Base-by-base conservation (phyloP, 1,139 yeast species). In the Debaryomyces psychrophilus region DNA sequence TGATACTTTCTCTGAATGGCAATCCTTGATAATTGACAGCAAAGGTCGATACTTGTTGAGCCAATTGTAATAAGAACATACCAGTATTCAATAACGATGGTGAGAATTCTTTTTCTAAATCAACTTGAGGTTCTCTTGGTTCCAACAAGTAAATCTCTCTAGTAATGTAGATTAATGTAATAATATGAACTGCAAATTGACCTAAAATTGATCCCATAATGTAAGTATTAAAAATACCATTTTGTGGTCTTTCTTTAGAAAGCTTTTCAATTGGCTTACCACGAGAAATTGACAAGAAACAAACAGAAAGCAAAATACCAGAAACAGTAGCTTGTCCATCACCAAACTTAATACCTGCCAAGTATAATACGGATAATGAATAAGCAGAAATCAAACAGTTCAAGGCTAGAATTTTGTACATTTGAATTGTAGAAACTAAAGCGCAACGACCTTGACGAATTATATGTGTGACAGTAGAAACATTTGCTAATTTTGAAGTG, bases 361-460 rank as follows among this genome's bases (percentile, higher is more conserved):
- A 78, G 66, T 89, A 95, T 61, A 93, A 82, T 31, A 93, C 97
- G 41, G 97, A 88, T 59, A 93, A 78, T 3, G 98, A 90, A 67
- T 93, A 93, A 26, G 99, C 99, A 54, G 96, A 87, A 71, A 93
- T 90, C 74, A 93, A 80, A 80, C 99, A 95, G 68, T 93, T 93
- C 72, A 93, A 79, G 0, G 99, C 99, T 64, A 93, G 77, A 60
- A 93, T 93, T 76, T 93, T 93, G 79, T 95, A 95, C 99, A 93
- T 95, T 72, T 93, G 99, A 62, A 93, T 92, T 17, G 99, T 93
- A 12, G 97, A 90, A 47, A 95, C 97, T 59, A 93, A 77, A 8
- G 99, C 97, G 76, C 97, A 90, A 72, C 99, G 90, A 57, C 99
- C 99, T 77, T 95, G 98, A 71, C 99, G 92, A 58, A 93, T 82